A percentile compares a stretch with the other conserved stretches of the same genome.
Evolutionary conservation across 331 rosid genomes (phyloP).

Genomic region (Phaseolus coccineus): DNA sequence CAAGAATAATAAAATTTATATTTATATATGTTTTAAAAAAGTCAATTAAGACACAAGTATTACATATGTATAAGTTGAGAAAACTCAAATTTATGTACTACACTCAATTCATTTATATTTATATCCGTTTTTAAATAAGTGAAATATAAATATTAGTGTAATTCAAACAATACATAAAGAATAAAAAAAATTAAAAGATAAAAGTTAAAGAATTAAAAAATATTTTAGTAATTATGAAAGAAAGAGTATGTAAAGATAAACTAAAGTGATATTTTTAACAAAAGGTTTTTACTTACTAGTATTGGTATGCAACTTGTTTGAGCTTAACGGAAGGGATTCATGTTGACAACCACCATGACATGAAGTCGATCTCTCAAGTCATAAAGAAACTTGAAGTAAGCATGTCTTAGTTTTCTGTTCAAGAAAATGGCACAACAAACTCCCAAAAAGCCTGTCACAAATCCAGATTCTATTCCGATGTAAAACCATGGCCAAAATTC

Average conservation of each 20-base stretch:
- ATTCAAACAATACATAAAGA: no score
- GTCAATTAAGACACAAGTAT: no score
- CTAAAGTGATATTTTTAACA: background rate
- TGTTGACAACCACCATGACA: background rate
- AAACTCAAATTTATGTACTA: no score
- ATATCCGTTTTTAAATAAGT: no score
- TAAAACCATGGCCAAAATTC: background rate
- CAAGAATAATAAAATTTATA: no score
- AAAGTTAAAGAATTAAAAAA: no score
- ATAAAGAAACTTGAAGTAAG: background rate
- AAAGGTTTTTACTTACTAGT: background rate
- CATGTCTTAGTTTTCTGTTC: background rate
- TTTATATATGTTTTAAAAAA: no score
- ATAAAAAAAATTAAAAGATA: no score
- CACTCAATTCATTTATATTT: no score
- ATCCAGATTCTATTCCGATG: background rate
- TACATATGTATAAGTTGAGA: no score
- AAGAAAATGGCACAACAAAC: background rate
- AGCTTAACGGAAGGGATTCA: background rate
- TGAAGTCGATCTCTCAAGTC: background rate
- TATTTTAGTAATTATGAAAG: no score
- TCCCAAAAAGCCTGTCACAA: background rate
- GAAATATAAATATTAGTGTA: no score
- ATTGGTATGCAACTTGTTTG: background rate
- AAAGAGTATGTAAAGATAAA: background rate